Conservation (phyloP, 2,329 filamentous ascomycete species). For the Neurospora sp. region DNA sequence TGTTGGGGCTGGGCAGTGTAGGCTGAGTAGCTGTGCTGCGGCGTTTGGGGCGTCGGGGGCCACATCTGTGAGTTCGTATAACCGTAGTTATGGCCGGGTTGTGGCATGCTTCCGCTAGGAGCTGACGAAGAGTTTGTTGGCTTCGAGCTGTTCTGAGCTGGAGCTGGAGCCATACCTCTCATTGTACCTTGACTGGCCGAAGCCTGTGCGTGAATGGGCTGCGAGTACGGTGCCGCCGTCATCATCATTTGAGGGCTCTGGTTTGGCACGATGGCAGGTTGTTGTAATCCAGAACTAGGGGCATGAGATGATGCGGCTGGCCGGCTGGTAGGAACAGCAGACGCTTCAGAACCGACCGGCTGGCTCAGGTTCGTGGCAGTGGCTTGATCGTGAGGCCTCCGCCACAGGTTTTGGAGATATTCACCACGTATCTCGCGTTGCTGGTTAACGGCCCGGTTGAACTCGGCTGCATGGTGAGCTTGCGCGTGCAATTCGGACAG, state of each 20-base stretch:
- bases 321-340: slow-evolving; percentile 38
- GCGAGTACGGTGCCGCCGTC: slow-evolving; percentile 56
- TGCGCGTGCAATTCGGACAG: slow-evolving; percentile 75
- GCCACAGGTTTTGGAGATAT: slow-evolving; percentile 74
- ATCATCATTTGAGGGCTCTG: slow-evolving; percentile 60
- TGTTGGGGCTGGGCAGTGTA: slow-evolving; percentile 42
- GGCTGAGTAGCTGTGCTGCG: slow-evolving; percentile 42
- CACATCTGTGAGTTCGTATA: slow-evolving; percentile 56
- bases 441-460: slow-evolving; percentile 73
- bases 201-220: slow-evolving; percentile 60
- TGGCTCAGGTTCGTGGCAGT: slow-evolving; percentile 36
- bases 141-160: slow-evolving; percentile 53
- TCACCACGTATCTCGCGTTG: slow-evolving; percentile 70
- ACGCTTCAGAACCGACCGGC: slow-evolving; percentile 33
- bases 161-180: slow-evolving; percentile 56
- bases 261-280: slow-evolving; percentile 47
- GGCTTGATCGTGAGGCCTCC: slow-evolving; percentile 70
- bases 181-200: slow-evolving; percentile 62
- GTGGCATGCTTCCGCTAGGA: slow-evolving; percentile 41
- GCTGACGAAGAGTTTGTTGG: slow-evolving; percentile 51
- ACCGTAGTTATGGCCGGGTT: slow-evolving; percentile 46
- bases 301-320: slow-evolving; percentile 49
- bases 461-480: slow-evolving; percentile 80
- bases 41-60: slow-evolving; percentile 55
- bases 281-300: slow-evolving; percentile 41